These are phyloP conservation scores for Kwoniella bestiolae DNA, from an alignment of 768 basidiomycete genomes.

Conservation along the genomic window DNA sequence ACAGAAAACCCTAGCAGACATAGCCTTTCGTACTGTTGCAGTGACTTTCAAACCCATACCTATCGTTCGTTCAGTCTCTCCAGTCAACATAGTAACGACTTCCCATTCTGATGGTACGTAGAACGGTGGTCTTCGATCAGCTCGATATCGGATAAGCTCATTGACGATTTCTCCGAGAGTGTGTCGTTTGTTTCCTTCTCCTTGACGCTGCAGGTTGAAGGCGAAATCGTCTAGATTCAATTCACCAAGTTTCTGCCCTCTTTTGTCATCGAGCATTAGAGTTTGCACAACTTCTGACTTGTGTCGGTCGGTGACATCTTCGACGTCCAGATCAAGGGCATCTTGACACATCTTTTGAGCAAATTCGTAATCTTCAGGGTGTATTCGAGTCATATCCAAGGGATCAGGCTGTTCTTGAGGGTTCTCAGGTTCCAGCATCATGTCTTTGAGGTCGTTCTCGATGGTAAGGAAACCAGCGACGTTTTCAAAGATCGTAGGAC, in stretches of 20 bases:
- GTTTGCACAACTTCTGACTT: conserved; percentile 84
- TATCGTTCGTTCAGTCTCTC: conserved; percentile 81
- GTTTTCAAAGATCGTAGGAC: conserved; percentile 88
- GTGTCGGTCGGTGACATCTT: conserved; percentile 89
- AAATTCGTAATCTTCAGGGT: conserved; percentile 95
- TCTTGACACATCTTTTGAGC: conserved; percentile 98
- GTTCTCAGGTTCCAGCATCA: conserved; percentile 66
- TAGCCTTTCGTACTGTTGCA: conserved; percentile 63
- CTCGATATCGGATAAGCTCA: conserved; percentile 79
- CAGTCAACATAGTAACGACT: conserved; percentile 90
- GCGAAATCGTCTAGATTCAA: conserved; percentile 97
- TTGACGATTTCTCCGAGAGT: conserved; percentile 85
- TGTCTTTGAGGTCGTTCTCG: conserved; percentile 65
- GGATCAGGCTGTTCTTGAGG: conserved; percentile 80
- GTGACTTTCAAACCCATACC: conserved; percentile 75
- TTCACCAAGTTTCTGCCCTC: conserved; percentile 78
- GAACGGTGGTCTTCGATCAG: conserved; percentile 74
- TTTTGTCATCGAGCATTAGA: conserved; percentile 81
- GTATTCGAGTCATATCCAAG: conserved; percentile 91
- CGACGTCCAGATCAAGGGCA: conserved; percentile 95
- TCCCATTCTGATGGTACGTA: conserved; percentile 72
- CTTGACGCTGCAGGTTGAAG: conserved; percentile 82
- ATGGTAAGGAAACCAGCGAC: conserved; percentile 69
- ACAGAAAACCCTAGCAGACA: conserved; percentile 68
- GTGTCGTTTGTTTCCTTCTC: conserved; percentile 80